Evolutionary conservation across 2,329 filamentous ascomycete genomes (phyloP).

Genomic region (Phyllosticta citrichinensis): DNA sequence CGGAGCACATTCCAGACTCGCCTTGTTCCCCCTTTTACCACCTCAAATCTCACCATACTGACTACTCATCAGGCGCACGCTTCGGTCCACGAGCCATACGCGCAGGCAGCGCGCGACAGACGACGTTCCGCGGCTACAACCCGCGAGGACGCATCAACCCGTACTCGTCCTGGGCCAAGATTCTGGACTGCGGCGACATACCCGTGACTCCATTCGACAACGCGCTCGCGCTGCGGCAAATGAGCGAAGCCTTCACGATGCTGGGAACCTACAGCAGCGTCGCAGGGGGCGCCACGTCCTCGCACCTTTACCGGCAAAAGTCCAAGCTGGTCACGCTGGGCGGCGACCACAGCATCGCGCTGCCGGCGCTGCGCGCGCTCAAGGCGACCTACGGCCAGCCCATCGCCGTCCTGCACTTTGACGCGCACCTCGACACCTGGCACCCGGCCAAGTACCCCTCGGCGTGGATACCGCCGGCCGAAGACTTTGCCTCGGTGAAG

Average conservation of each 20-base stretch:
- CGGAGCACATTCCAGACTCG: background rate
- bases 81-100: conserved; percentile 86
- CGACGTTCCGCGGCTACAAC: conserved; percentile 72
- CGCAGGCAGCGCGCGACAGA: conserved; percentile 71
- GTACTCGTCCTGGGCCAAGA: conserved; percentile 65
- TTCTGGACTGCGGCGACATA: conserved; percentile 86
- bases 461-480: conserved; percentile 51
- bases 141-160: conserved; percentile 74
- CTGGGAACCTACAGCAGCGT: conserved; percentile 43
- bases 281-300: conserved; percentile 25
- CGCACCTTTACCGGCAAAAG: conserved; percentile 31
- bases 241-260: conserved; percentile 70
- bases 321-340: conserved; percentile 40
- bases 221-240: conserved; percentile 66
- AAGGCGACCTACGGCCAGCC: conserved; percentile 35
- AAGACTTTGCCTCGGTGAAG: conserved; percentile 13
- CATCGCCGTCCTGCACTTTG: conserved; percentile 41
- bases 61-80: conserved; percentile 36
- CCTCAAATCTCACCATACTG: background rate
- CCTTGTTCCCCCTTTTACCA: background rate
- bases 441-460: conserved; percentile 71
- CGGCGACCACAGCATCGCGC: conserved; percentile 41
- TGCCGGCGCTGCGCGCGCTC: conserved; percentile 40
- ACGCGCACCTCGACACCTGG: conserved; percentile 73
- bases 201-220: conserved; percentile 84